Conservation (phyloP, 2,329 filamentous ascomycete species). For the Exserohilum turcica region DNA sequence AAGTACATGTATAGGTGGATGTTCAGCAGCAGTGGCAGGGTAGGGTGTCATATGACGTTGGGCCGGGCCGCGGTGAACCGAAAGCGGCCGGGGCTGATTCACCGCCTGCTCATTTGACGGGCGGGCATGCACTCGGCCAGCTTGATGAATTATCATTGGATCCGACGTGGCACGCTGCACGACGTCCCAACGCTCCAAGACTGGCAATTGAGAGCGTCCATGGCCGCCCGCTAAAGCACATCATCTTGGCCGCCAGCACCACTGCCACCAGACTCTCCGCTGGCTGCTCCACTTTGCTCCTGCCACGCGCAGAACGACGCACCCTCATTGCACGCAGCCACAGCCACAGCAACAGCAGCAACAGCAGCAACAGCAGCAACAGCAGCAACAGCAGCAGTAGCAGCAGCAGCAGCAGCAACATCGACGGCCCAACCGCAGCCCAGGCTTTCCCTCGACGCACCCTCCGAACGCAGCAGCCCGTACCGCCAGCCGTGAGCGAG, state of each 20-base stretch:
- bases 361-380: too few relatives aligned
- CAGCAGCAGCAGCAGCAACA: too few relatives aligned
- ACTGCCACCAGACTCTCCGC: conserved; percentile 16
- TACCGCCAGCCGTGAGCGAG: conserved; percentile 38
- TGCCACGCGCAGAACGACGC: conserved; percentile 10
- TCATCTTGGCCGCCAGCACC: conserved; percentile 19
- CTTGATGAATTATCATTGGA: conserved; percentile 38
- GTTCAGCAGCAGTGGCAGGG: too few relatives aligned
- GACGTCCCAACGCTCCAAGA: conserved; percentile 25
- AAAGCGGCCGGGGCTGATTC: conserved; percentile 32
- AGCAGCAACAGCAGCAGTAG: too few relatives aligned
- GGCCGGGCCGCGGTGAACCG: conserved; percentile 36
- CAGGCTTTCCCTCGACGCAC: conserved; percentile 16
- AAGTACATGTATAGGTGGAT: too few relatives aligned
- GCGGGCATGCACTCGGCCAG: conserved; percentile 29
- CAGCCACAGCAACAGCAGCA: too few relatives aligned
- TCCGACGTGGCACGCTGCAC: conserved; percentile 42
- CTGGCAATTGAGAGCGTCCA: conserved; percentile 42
- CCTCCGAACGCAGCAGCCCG: conserved; percentile 27
- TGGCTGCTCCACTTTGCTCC: conserved; percentile 14
- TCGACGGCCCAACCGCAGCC: conserved; percentile 16
- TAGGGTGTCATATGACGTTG: conserved; percentile 18
- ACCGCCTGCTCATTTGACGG: conserved; percentile 35
- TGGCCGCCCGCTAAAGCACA: conserved; percentile 25
- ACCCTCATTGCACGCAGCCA: conserved; percentile 16